phyloP scores from a whole-genome alignment of 331 rosid genomes.

The Saraca asoca region DNA sequence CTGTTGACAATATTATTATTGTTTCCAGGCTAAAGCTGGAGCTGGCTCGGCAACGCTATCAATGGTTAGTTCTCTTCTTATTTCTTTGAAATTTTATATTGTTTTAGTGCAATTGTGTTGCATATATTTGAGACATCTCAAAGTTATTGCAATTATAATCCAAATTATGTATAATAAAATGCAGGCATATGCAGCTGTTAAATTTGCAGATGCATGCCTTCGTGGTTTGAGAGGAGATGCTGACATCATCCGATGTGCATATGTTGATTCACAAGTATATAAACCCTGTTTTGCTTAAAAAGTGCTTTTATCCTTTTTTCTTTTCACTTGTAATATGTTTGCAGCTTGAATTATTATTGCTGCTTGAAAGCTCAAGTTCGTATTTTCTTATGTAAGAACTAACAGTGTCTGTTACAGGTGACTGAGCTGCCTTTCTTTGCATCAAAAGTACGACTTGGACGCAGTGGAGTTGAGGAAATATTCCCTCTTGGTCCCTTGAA shows the following conservation, averaged over 20 bases:
- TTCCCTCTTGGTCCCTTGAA: conserved; percentile 81
- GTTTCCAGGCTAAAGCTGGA: conserved; percentile 90
- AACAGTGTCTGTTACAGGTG: conserved; percentile 49
- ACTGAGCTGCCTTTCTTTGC: conserved; percentile 96
- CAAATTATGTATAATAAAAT: conserved; percentile 25
- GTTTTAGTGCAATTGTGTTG: background rate
- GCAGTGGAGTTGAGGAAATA: conserved; percentile 74
- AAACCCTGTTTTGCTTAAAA: conserved; percentile 6
- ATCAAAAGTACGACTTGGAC: conserved; percentile 79
- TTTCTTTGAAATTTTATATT: background rate
- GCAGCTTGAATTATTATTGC: conserved; percentile 15
- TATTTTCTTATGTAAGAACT: conserved; percentile 16
- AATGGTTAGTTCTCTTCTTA: conserved; percentile 57
- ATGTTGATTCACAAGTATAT: conserved; percentile 68
- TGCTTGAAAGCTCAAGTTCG: background rate
- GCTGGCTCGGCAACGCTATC: conserved; percentile 98
- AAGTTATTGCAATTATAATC: conserved; percentile 17
- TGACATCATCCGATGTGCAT: conserved; percentile 73
- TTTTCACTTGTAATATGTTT: background rate
- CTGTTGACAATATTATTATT: conserved; percentile 27
- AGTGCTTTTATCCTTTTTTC: background rate
- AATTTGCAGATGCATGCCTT: conserved; percentile 90
- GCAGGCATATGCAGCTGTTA: conserved; percentile 94
- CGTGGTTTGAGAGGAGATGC: conserved; percentile 83
- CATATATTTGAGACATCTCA: conserved; percentile 10